Base-by-base conservation (phyloP, 2,329 filamentous ascomycete genomes). In the Zymoseptoria pseudotritici region DNA sequence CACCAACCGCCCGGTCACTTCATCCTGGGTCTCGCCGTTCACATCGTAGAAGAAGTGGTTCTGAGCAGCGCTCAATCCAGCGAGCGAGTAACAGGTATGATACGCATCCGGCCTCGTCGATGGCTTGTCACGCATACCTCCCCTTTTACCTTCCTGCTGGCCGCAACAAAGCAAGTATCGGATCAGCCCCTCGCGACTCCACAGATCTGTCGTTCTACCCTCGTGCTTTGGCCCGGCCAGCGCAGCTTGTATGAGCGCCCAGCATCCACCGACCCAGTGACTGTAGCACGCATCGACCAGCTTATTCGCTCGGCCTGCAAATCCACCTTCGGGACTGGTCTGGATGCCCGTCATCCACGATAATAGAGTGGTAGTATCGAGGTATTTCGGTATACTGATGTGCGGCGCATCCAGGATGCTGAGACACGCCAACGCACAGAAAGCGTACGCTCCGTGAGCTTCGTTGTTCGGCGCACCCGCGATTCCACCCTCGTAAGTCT, bases 251-350 rank as follows among this genome's bases (percentile, higher is more conserved):
- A 97, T 80, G 65, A 99, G 77, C 53, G 93, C 88, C 90, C 92
- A 99, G 78, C 92, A 97, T 58, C 89, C 89, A 58, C 94, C 94
- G 36, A 96, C 88, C 94, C 94, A 99, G 76, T 97, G 93, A 73
- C 90, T 96, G 78, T 99, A 99, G 77, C 94, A 99, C 53, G 93
- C 94, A 74, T 99, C 94, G 31, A 97, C 94, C 31, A 99, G 82
- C 78, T 99, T 99, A 80, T 97, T 97, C 26, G 93, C 96, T 67
- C 94, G 88, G 62, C 94, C 94, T 50, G 90, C 89, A 71, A 96
- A 92, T 42, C 94, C 94, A 65, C 92, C 92, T 74, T 97, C 94
- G 3, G 93, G 94, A 29, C 86, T 86, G 73, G 93, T 89, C 75
- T 99, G 94, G 61, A 91, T 87, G 52, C 90, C 86, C 7, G 91